These are phyloP conservation scores for Salix brachista DNA, from an alignment of 345 rosid genomes.

Conservation along the genomic window DNA sequence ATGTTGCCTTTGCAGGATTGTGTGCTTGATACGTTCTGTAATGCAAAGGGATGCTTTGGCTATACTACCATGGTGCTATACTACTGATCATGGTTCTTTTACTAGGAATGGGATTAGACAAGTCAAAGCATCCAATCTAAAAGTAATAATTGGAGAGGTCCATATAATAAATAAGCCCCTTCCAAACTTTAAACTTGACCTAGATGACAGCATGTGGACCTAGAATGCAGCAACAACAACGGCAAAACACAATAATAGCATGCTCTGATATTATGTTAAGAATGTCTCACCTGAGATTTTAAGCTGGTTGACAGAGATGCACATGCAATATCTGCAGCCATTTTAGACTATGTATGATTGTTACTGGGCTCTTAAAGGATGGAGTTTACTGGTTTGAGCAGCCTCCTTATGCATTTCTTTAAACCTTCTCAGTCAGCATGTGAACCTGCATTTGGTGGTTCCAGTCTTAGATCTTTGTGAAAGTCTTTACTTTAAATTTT, in stretches of 20 bases:
- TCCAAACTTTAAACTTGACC: neutral
- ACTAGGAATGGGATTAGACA: neutral
- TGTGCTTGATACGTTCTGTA: neutral
- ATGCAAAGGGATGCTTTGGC: neutral
- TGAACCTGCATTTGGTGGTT: too few species aligned
- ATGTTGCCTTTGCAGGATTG: neutral
- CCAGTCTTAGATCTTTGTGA: too few species aligned
- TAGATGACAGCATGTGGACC: neutral
- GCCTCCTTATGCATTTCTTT: too few species aligned
- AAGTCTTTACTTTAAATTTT: too few species aligned
- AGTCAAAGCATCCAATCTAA: neutral
- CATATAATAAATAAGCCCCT: neutral
- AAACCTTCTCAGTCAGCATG: too few species aligned
- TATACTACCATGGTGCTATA: neutral
- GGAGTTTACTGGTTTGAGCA: too few species aligned
- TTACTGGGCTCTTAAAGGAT: too few species aligned
- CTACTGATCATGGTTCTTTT: neutral
- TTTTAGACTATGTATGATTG: neutral
- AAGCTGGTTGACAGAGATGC: neutral
- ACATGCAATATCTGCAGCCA: neutral
- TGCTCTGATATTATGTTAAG: neutral
- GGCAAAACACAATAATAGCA: neutral
- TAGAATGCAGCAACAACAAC: neutral
- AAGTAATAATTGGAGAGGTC: neutral
- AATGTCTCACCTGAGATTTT: neutral